A percentile compares a stretch with the other conserved stretches of the same genome.
Evolutionary conservation across 1,284 basidiomycete species (phyloP).

Genomic region (Cutaneotrichosporon sp.): DNA sequence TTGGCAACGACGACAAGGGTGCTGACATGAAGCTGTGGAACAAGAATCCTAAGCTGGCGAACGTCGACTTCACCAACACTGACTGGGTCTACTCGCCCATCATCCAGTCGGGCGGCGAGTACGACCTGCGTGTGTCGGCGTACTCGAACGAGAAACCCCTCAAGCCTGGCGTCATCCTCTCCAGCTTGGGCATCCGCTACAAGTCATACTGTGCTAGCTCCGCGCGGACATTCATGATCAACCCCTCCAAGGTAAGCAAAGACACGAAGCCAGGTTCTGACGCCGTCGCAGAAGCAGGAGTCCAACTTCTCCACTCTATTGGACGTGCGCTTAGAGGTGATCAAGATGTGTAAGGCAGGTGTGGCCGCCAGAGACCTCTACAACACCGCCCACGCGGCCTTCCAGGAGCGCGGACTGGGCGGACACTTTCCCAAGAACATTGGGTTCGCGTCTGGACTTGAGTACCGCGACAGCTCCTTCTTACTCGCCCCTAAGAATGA

Average conservation of each 20-base stretch:
- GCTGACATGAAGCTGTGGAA: constrained; percentile 87
- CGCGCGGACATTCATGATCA: constrained; percentile 90
- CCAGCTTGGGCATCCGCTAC: constrained; percentile 86
- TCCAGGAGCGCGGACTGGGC: constrained; percentile 77
- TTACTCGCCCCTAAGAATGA: constrained; percentile 77
- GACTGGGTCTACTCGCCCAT: constrained; percentile 96
- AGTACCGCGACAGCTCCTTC: constrained; percentile 88
- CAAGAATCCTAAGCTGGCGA: constrained; percentile 67
- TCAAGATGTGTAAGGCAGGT: constrained; percentile 78
- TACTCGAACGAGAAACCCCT: constrained; percentile 81
- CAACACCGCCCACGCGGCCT: constrained; percentile 67
- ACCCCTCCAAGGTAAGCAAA: constrained; percentile 72
- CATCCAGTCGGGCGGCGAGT: constrained; percentile 89
- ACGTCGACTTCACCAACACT: constrained; percentile 79
- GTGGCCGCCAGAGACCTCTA: constrained; percentile 75
- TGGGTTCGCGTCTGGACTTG: constrained; percentile 89
- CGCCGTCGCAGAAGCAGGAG: constrained; percentile 69
- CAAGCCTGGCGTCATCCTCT: constrained; percentile 86
- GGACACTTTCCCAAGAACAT: constrained; percentile 83
- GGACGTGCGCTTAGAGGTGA: constrained; percentile 73
- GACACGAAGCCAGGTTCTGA: neutral
- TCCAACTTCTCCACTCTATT: constrained; percentile 76
- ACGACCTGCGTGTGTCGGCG: constrained; percentile 83
- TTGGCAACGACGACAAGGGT: constrained; percentile 82
- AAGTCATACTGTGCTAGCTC: constrained; percentile 90